phyloP scores from a whole-genome alignment of 1,139 yeast species.

The Sugiyamaella japonica region DNA sequence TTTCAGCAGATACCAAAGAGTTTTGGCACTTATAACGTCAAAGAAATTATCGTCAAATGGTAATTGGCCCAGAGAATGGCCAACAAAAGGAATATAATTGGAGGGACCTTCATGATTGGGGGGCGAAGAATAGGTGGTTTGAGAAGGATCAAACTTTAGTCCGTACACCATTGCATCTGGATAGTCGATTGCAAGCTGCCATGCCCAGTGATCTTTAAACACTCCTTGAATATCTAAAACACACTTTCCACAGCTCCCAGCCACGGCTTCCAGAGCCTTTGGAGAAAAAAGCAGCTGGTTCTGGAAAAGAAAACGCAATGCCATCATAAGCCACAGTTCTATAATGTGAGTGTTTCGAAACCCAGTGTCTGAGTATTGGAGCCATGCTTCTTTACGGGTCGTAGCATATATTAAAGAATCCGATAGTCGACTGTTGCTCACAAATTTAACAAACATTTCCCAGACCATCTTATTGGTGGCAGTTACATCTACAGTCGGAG shows the following conservation, averaged over 20 bases:
- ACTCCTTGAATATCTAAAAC: slow-evolving; percentile 40
- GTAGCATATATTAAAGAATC: slow-evolving; percentile 38
- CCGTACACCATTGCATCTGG: slow-evolving; percentile 41
- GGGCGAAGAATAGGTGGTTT: slow-evolving; percentile 21
- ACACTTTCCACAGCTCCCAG: slow-evolving; percentile 10
- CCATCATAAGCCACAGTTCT: slow-evolving; percentile 41
- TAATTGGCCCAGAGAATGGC: slow-evolving; percentile 35
- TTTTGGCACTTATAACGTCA: slow-evolving; percentile 39
- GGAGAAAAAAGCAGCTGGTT: slow-evolving; percentile 29
- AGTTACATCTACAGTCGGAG: not conserved
- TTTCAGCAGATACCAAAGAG: slow-evolving; percentile 38
- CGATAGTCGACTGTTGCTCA: slow-evolving; percentile 32
- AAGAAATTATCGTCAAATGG: slow-evolving; percentile 43
- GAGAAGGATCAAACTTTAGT: slow-evolving; percentile 32
- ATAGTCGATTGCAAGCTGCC: slow-evolving; percentile 45
- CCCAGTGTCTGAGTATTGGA: slow-evolving; percentile 30
- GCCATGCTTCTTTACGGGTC: slow-evolving; percentile 39
- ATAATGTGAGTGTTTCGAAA: slow-evolving; percentile 25
- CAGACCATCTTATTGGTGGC: slow-evolving; percentile 21
- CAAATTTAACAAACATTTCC: slow-evolving; percentile 33
- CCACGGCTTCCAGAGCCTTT: slow-evolving; percentile 11
- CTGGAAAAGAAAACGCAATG: slow-evolving; percentile 33
- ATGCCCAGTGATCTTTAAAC: slow-evolving; percentile 42
- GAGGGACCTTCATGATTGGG: slow-evolving; percentile 35
- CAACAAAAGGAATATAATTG: slow-evolving; percentile 37